Percentiles rank a stretch among this genome's conserved stretches.
Conservation (phyloP, 176 grass and related monocot genomes). For the Hordeum marinum region DNA sequence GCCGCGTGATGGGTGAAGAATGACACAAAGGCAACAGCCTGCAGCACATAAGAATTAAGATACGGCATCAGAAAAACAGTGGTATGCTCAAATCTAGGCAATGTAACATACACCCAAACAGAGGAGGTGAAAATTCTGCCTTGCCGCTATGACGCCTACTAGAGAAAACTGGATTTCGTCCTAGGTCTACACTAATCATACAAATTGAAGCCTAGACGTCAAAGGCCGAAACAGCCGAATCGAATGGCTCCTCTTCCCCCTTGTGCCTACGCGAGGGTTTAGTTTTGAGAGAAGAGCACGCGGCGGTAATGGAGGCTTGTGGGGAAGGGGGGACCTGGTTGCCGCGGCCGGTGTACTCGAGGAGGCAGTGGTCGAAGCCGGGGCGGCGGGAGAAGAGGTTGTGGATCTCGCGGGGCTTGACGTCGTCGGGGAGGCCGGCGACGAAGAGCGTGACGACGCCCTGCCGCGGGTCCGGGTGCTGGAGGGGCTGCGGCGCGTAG, state of each 20-base stretch:
- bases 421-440: conserved; percentile 69
- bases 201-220: neutral
- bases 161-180: neutral
- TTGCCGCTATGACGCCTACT: neutral
- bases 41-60: conserved; percentile 20
- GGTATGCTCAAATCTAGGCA: neutral
- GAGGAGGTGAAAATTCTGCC: neutral
- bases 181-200: neutral
- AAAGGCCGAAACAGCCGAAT: neutral
- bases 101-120: neutral
- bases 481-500: conserved; percentile 16
- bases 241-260: neutral
- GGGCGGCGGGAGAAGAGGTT: conserved; percentile 79
- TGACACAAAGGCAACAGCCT: conserved; percentile 88
- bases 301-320: too few species aligned
- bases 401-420: conserved; percentile 88
- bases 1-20: conserved; percentile 92
- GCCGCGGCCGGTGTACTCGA: conserved; percentile 85
- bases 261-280: neutral
- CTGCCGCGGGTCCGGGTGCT: conserved; percentile 22
- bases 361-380: conserved; percentile 85
- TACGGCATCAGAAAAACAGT: neutral
- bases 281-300: too few species aligned
- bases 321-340: conserved; percentile 47
- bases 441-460: conserved; percentile 80